phyloP scores from a whole-genome alignment of 2,329 filamentous ascomycete species.

The Penicillium capsulatum region DNA sequence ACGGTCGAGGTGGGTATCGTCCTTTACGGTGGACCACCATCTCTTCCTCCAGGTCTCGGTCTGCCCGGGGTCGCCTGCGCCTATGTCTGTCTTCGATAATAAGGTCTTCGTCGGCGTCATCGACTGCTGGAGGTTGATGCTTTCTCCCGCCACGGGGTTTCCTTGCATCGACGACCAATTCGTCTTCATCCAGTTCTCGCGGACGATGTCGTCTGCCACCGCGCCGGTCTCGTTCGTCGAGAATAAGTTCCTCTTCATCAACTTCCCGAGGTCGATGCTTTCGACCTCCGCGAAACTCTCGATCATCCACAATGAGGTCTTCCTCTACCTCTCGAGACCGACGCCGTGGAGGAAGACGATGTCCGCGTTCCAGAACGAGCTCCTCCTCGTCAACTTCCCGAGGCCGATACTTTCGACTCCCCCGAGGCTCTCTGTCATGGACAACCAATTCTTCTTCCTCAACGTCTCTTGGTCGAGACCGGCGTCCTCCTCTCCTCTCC shows the following conservation, averaged over 20 bases:
- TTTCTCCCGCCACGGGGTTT: neutral
- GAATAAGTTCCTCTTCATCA: constrained; percentile 30
- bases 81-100: constrained; percentile 12
- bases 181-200: constrained; percentile 3
- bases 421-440: constrained; percentile 11
- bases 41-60: constrained; percentile 9
- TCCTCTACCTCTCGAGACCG: constrained; percentile 7
- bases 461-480: too few relatives aligned
- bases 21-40: constrained; percentile 1
- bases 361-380: constrained; percentile 10
- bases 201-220: constrained; percentile 4
- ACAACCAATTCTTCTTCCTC: constrained; percentile 7
- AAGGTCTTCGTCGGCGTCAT: constrained; percentile 11
- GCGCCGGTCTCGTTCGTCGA: constrained; percentile 8
- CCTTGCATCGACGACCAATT: constrained; percentile 1
- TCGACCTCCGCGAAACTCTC: constrained; percentile 16
- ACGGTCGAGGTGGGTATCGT: constrained; percentile 2
- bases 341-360: constrained; percentile 1
- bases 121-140: constrained; percentile 2
- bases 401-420: constrained; percentile 14
- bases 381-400: constrained; percentile 33
- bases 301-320: constrained; percentile 4
- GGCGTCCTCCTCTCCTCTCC: too few relatives aligned
- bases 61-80: constrained; percentile 2
- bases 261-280: constrained; percentile 20